Conservation (phyloP, 2,329 filamentous ascomycete species). For the Cladophialophora chaetospira region DNA sequence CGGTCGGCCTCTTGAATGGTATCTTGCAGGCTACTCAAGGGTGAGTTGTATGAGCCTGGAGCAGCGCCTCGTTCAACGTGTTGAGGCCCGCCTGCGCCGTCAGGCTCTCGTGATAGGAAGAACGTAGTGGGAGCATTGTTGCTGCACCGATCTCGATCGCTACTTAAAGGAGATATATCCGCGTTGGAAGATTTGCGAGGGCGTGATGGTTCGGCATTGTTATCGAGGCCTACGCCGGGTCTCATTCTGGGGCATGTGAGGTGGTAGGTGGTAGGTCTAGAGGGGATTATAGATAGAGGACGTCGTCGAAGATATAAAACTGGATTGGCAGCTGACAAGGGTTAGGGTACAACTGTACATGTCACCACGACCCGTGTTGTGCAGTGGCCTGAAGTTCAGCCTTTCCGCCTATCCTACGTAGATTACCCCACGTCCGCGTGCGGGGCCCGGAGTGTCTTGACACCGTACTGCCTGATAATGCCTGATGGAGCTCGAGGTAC, state of each 20-base stretch:
- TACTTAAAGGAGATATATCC: slow-evolving; percentile 39
- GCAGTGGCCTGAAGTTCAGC: slow-evolving; percentile 20
- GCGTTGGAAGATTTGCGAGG: slow-evolving; percentile 37
- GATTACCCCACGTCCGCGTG: slow-evolving; percentile 14
- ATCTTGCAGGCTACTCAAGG: slow-evolving; percentile 38
- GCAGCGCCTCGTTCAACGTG: slow-evolving; percentile 10
- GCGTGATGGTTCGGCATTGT: slow-evolving; percentile 33
- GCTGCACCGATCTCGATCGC: slow-evolving; percentile 27
- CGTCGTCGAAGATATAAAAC: not conserved
- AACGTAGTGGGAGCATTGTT: slow-evolving; percentile 56
- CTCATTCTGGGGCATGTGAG: slow-evolving; percentile 37
- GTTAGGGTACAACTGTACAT: slow-evolving; percentile 6
- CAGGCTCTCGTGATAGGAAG: slow-evolving; percentile 59
- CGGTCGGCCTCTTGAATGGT: slow-evolving; percentile 38
- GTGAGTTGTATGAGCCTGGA: not conserved
- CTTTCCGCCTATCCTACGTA: not conserved
- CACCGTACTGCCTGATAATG: slow-evolving; percentile 1
- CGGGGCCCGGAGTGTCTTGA: not conserved
- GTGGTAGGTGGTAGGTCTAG: not conserved
- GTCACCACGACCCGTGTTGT: slow-evolving; percentile 11
- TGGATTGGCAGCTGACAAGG: slow-evolving; percentile 1
- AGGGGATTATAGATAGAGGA: not conserved
- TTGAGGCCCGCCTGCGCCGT: slow-evolving; percentile 36
- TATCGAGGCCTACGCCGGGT: slow-evolving; percentile 41
- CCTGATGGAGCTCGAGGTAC: not conserved